Evolutionary conservation across 257 asterid genomes (phyloP).

Genomic region (Coffea canephora): DNA sequence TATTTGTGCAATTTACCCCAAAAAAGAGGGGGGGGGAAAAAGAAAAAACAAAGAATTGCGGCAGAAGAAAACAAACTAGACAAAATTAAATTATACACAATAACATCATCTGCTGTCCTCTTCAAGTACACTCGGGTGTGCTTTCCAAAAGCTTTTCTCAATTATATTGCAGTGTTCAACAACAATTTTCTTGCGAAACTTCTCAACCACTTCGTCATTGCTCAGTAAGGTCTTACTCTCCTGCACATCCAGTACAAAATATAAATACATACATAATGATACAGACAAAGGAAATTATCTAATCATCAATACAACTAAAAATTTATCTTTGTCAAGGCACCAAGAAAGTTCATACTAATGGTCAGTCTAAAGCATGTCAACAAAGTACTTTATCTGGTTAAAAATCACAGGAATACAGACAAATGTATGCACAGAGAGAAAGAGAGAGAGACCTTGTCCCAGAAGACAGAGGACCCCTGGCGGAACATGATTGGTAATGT

Average conservation of each 20-base stretch:
- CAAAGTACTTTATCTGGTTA: not conserved
- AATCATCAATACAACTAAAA: not conserved
- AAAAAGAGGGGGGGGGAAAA: no score
- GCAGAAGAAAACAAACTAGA: not conserved
- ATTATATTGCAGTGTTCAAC: slow-evolving; percentile 62
- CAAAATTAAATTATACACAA: not conserved
- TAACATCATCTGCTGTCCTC: slow-evolving; percentile 20
- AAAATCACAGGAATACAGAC: not conserved
- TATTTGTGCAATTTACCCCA: no score
- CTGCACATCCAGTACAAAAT: slow-evolving; percentile 21
- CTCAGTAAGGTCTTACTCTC: slow-evolving; percentile 33
- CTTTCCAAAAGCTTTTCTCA: slow-evolving; percentile 61
- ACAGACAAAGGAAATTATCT: not conserved
- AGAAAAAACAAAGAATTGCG: not conserved
- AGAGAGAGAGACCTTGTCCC: slow-evolving; percentile 51
- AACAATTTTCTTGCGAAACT: slow-evolving; percentile 43
- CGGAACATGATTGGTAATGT: slow-evolving; percentile 61
- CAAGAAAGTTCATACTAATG: not conserved
- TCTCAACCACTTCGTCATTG: slow-evolving; percentile 31
- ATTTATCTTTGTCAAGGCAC: not conserved
- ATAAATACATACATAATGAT: not conserved
- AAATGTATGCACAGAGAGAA: slow-evolving; percentile 15
- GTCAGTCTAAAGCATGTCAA: not conserved
- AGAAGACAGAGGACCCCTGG: slow-evolving; percentile 73
- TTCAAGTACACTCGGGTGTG: slow-evolving; percentile 61